Evolutionary conservation across 1,139 yeast genomes (phyloP).

Genomic region (Sugiyamaella castrensis): DNA sequence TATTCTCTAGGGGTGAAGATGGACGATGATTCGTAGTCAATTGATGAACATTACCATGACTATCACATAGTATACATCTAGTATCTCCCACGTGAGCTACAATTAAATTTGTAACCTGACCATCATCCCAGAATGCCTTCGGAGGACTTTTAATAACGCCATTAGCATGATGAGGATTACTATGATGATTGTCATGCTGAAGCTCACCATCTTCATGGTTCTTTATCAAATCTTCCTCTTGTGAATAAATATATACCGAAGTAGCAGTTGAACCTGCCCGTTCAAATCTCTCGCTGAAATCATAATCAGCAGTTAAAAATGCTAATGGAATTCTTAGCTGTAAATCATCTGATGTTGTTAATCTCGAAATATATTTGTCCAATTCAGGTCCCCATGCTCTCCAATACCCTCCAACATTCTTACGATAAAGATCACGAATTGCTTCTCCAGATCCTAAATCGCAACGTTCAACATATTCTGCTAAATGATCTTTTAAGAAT

Average conservation of each 20-base stretch:
- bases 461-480: conserved; percentile 52
- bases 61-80: conserved; percentile 61
- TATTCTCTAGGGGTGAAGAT: conserved; percentile 71
- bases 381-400: conserved; percentile 63
- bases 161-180: not conserved
- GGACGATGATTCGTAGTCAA: conserved; percentile 86
- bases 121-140: conserved; percentile 65
- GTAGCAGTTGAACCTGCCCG: conserved; percentile 83
- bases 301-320: conserved; percentile 58
- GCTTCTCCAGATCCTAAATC: conserved; percentile 40
- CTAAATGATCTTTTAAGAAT: conserved; percentile 54
- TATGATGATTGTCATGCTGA: not conserved
- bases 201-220: conserved; percentile 7
- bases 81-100: conserved; percentile 97
- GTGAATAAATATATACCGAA: conserved; percentile 60
- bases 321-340: conserved; percentile 59
- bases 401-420: conserved; percentile 84
- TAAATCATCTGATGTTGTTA: conserved; percentile 51
- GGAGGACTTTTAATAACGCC: conserved; percentile 5
- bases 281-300: conserved; percentile 35
- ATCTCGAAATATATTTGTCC: conserved; percentile 42
- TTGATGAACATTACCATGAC: conserved; percentile 72
- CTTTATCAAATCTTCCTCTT: conserved; percentile 28
- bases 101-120: conserved; percentile 65
- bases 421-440: conserved; percentile 51